Conservation (phyloP, 306 rosid species). For the Potentilla sterilis region DNA sequence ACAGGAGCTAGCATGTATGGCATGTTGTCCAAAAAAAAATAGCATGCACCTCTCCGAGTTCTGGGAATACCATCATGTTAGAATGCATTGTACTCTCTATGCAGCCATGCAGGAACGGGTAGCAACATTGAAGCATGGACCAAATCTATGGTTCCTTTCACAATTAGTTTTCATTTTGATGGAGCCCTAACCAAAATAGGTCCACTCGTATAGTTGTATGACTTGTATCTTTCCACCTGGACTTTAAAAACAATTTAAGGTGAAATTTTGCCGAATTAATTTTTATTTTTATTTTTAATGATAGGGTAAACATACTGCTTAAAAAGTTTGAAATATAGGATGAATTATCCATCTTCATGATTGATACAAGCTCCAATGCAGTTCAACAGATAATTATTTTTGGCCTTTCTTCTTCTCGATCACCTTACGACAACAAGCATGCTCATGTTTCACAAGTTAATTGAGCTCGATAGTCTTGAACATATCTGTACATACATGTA, state of each 20-base stretch:
- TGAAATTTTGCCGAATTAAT: not conserved
- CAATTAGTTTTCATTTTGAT: not conserved
- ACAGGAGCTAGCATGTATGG: slow-evolving; percentile 7
- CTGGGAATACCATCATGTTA: slow-evolving; percentile 16
- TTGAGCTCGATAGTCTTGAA: not conserved
- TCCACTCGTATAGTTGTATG: too few relatives aligned
- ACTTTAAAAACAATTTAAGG: not conserved
- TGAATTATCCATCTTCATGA: too few relatives aligned
- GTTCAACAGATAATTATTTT: not conserved
- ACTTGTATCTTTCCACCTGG: not conserved
- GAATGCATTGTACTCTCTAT: slow-evolving; percentile 4
- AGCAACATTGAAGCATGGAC: slow-evolving; percentile 7
- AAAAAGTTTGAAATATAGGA: not conserved
- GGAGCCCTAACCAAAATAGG: not conserved
- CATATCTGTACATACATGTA: not conserved
- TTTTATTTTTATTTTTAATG: too few relatives aligned
- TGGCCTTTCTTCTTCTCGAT: too few relatives aligned
- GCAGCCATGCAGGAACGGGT: not conserved
- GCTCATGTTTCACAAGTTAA: not conserved
- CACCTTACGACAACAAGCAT: not conserved
- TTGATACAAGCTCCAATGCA: not conserved
- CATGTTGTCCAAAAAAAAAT: too few relatives aligned
- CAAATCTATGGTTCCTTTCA: not conserved
- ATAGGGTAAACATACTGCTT: not conserved
- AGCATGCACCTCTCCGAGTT: not conserved